phyloP scores from a whole-genome alignment of 225 moss, liverwort and hornwort genomes.

The Takakia lepidozioides region DNA sequence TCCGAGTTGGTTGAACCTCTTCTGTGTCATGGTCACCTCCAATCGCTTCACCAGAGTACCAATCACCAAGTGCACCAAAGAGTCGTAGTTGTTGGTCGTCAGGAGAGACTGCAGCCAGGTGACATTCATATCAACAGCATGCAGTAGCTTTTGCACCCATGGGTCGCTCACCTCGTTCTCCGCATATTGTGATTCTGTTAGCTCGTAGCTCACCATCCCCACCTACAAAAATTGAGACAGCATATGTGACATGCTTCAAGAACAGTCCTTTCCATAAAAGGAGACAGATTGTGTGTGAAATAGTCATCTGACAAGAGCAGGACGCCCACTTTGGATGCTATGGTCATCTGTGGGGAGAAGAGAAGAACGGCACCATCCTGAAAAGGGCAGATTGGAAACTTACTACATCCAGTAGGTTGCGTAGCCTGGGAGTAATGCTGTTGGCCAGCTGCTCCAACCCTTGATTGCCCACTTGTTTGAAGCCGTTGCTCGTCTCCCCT shows the following conservation, averaged over 20 bases:
- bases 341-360: no score
- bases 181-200: conserved; percentile 81
- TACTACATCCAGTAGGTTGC: conserved; percentile 66
- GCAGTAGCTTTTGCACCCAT: conserved; percentile 89
- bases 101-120: conserved; percentile 77
- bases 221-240: conserved; percentile 25
- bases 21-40: conserved; percentile 78
- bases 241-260: no score
- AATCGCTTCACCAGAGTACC: conserved; percentile 74
- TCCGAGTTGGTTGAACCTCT: conserved; percentile 83
- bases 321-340: no score
- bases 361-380: no score
- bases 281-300: no score
- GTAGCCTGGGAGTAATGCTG: conserved; percentile 63
- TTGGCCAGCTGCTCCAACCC: conserved; percentile 80
- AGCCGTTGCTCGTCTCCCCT: conserved; percentile 64
- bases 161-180: conserved; percentile 92
- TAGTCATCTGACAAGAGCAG: no score
- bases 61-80: conserved; percentile 72
- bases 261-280: no score
- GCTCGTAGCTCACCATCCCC: conserved; percentile 63
- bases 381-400: no score
- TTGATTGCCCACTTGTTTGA: conserved; percentile 55
- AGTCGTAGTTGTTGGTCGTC: conserved; percentile 86
- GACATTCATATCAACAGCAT: conserved; percentile 62